Base-by-base conservation (phyloP, 2,329 filamentous ascomycete genomes). In the Colletotrichum musicola region DNA sequence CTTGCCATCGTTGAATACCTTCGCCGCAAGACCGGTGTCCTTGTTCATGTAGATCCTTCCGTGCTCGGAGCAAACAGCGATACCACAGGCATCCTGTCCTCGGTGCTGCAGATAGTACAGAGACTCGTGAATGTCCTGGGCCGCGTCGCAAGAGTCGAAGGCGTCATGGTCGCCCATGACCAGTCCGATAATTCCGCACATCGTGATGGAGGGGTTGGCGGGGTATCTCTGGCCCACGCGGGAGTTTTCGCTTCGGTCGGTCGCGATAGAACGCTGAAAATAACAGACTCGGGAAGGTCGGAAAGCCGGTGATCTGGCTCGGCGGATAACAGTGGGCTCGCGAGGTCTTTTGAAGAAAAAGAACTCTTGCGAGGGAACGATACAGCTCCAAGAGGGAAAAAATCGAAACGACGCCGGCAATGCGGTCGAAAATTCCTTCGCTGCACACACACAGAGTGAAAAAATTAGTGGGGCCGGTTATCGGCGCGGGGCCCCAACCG, bases 31-130 rank as follows among this genome's bases (percentile, higher is more conserved):
- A 63, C 94, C 95, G 77, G 94, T 94, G 72, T 94, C 94, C 82
- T 98, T 98, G 84, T 92, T 92, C 78, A 97, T 93, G 78, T 92
- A 95, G 73, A 97, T 91, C 50, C 93, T 88, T 70, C 95, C 94
- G 42, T 93, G 93, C 83, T 86, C 73, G 16, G 84, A 68, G 87
- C 91, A 85, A 85, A 94, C 74, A 84, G 94, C 89, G 73, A 97
- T 95, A 71, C 94, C 94, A 63, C 90, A 93, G 57, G 94, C 94
- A 90, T 97, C 94, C 79, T 97, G 94, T 61, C 93, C 93, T 75
- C 58, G 22, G 71, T 82, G 81, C 77, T 91, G 91, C 10, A 93
- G 87, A 74, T 89, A 89, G 79, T 91, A 93, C n/a, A 93, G 82
- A 47, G 87, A 85, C 79, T 93, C 91, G 77, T 93, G 90, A 49